A percentile compares a stretch with the other conserved stretches of the same genome.
Evolutionary conservation across 805 yeast species (phyloP).

Genomic region (Hanseniaspora clermontiae): DNA sequence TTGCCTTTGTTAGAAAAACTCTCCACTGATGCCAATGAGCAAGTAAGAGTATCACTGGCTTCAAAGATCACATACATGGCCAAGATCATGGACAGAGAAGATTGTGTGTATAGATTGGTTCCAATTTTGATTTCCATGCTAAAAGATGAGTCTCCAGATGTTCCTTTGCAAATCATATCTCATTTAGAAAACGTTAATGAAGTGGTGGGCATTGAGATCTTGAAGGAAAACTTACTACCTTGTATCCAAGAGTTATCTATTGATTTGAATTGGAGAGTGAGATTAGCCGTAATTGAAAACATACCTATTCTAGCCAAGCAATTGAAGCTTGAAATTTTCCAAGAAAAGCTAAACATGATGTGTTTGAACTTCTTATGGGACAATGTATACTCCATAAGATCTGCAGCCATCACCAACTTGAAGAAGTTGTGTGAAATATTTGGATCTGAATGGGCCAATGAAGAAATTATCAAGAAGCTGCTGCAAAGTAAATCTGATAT

Average conservation of each 20-base stretch:
- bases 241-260: slow-evolving; percentile 93
- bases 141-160: slow-evolving; percentile 94
- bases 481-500: slow-evolving; percentile 34
- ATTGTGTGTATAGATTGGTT: slow-evolving; percentile 66
- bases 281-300: slow-evolving; percentile 92
- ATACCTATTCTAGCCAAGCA: slow-evolving; percentile 90
- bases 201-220: slow-evolving; percentile 79
- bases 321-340: slow-evolving; percentile 84
- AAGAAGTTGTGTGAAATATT: slow-evolving; percentile 70
- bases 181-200: slow-evolving; percentile 85
- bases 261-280: slow-evolving; percentile 94
- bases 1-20: slow-evolving; percentile 73
- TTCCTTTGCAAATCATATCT: slow-evolving; percentile 83
- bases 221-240: slow-evolving; percentile 80
- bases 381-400: slow-evolving; percentile 88
- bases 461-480: slow-evolving; percentile 67
- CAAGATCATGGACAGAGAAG: slow-evolving; percentile 70
- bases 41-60: slow-evolving; percentile 87
- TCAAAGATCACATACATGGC: slow-evolving; percentile 76
- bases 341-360: slow-evolving; percentile 76
- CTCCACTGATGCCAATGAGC: slow-evolving; percentile 82
- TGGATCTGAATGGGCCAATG: slow-evolving; percentile 88
- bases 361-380: slow-evolving; percentile 99
- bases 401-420: slow-evolving; percentile 83
- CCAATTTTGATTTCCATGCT: slow-evolving; percentile 88